Evolutionary conservation across 192 early-diverging fungal species (phyloP), one percentile per base, ranked within the genome.

Genomic region (Dissophora ornata): DNA sequence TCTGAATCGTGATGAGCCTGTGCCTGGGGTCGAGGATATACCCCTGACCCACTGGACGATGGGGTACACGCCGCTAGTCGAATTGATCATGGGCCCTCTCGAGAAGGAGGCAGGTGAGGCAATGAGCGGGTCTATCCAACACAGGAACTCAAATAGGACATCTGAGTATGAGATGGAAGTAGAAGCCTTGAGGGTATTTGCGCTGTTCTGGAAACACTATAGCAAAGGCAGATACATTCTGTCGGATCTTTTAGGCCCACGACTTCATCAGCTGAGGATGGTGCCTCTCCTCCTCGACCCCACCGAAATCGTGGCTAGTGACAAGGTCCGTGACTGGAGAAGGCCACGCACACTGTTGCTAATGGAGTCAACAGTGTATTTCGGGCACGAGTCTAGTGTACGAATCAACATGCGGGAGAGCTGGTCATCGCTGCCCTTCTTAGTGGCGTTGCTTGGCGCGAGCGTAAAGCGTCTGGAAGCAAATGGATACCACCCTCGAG

Each of bases 321-420:
- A 15, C 49, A 24, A 47, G 11, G 54, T 25, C 30, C 8, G 9
- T 6, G 18, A 26, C 18, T 11, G 34, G 36, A 19, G 42, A 60
- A 5, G 54, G 65, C 55, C 44, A 18, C 57, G 63, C 19, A 49
- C 53, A 22, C 7, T 63, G 25, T 28, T 63, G 9, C 29, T 77
- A 2, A 9, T 67, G 11, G 64, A 67, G 22, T 40, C 62, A 10
- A 62, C 62, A 13, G 49, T 62, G 1, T 62, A 47, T 15, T 50
- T 77, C 15, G 64, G 73, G 28, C 8, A 16, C 12, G 73, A 77
- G 59, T 67, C 73, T 0, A 67, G 65, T 36, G 65, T 77, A 13
- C 47, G 73, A 5, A 67, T 77, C 51, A 66, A 77, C 25, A 77
- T 77, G 73, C 57, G 73, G 5, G 73, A 67, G 52, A 34, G 22